Evolutionary conservation across 2,329 filamentous ascomycete species (phyloP), one percentile per base, ranked within the genome.

Genomic region (Fusarium foetens): DNA sequence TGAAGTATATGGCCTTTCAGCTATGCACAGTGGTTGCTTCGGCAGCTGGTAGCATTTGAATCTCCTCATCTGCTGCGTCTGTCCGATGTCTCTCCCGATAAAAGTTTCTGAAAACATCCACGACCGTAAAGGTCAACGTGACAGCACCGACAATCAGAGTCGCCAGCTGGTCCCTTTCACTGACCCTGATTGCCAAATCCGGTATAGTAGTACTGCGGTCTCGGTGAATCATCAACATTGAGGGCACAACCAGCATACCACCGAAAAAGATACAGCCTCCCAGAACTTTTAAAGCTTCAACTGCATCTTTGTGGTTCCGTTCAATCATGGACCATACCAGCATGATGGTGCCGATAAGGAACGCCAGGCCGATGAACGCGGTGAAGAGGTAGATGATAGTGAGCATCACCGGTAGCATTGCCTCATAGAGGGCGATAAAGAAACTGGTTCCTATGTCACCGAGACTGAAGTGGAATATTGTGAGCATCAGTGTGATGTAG

Each of bases 161-260:
- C 16, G 64, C 66, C 23, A 68, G n/a, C 17, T 69, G 64, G 36
- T 69, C 66, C 16, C 64, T 58, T 23, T 68, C 64, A 3, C 35
- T 52, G 0, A 58, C 16, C 14, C 16, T 33, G 8, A 68, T 48
- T 14, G 12, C 64, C 29, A 68, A 7, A 42, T 63, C 64, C 1
- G 66, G 66, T 27, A 68, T 36, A 5, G 55, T 23, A 3, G 25
- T 31, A 2, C 29, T 31, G 8, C 9, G 33, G 2, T 25, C 29
- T 4, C 19, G 4, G 3, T 51, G 8, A 17, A 46, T 16, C 1
- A 43, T 27, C 3, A 35, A 0, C 10, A 23, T 21, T 3, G 19
- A 13, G 16, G 42, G 31, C 1, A 29, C 21, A 17, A 25, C 31
- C 8, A 65, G 1, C 33, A 6, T 12, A 7, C 12, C 8, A 3